A percentile compares a stretch with the other conserved stretches of the same genome.
These are phyloP conservation scores for Lepiota venenata DNA, from an alignment of 768 basidiomycete genomes.

Conservation along the genomic window DNA sequence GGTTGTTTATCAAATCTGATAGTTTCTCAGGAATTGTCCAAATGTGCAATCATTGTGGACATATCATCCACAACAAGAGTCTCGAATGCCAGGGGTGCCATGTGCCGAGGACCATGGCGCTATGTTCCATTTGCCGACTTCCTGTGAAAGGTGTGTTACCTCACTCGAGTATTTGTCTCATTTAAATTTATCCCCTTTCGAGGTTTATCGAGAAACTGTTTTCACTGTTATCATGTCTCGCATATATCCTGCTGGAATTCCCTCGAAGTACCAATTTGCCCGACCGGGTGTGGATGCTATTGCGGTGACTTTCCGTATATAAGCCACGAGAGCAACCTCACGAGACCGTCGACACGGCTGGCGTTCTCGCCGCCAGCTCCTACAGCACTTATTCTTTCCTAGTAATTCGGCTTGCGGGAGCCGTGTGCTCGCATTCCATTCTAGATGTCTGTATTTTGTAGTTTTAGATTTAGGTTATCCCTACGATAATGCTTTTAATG, in stretches of 20 bases:
- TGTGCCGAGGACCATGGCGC: slow-evolving; percentile 39
- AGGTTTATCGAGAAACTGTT: slow-evolving; percentile 64
- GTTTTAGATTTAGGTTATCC: not conserved
- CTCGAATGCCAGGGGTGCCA: slow-evolving; percentile 42
- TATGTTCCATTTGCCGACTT: slow-evolving; percentile 72
- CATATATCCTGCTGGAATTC: slow-evolving; percentile 64
- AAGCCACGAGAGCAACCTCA: slow-evolving; percentile 22
- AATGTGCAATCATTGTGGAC: slow-evolving; percentile 32
- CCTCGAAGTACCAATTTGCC: slow-evolving; percentile 49
- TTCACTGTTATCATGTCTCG: slow-evolving; percentile 59
- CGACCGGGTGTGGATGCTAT: slow-evolving; percentile 67
- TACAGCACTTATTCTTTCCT: slow-evolving; percentile 1
- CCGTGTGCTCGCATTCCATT: not conserved
- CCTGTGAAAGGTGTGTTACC: slow-evolving; percentile 63
- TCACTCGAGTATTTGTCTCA: not conserved
- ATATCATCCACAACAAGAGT: slow-evolving; percentile 27
- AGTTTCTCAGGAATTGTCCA: slow-evolving; percentile 44
- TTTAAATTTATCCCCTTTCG: slow-evolving; percentile 4
- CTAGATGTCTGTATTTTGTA: not conserved
- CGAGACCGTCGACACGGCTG: slow-evolving; percentile 28
- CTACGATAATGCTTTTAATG: no score
- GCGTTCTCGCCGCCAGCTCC: slow-evolving; percentile 23
- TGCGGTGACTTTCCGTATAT: slow-evolving; percentile 33
- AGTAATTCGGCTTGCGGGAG: not conserved
- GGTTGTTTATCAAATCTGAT: not conserved